Conservation (phyloP, 2,329 filamentous ascomycete genomes). For the Ceratocystis ficicola region DNA sequence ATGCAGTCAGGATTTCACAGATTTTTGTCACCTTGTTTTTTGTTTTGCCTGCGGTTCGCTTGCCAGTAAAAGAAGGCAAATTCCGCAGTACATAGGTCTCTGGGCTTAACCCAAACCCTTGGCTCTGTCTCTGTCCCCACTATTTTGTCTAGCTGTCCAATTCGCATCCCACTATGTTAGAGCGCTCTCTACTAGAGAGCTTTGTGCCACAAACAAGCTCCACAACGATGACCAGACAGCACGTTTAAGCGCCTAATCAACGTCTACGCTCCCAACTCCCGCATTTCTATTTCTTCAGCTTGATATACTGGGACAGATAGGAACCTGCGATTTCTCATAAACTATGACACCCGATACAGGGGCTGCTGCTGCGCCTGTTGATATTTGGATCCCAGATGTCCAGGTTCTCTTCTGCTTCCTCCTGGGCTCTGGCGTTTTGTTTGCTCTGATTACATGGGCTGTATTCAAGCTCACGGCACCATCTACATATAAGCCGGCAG, state of each 20-base stretch:
- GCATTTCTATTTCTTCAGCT: no score
- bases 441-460: slow-evolving; percentile 12
- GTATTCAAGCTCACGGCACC: slow-evolving; percentile 28
- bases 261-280: no score
- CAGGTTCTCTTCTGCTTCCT: slow-evolving; percentile 21
- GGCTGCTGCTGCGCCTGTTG: neutral
- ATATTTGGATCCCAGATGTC: slow-evolving; percentile 19
- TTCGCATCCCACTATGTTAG: neutral
- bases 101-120: neutral
- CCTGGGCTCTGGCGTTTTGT: slow-evolving; percentile 8
- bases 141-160: neutral
- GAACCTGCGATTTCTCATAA: neutral
- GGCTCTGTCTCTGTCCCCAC: neutral
- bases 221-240: neutral
- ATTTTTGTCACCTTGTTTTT: neutral
- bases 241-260: neutral
- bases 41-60: neutral
- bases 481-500: slow-evolving; percentile 30
- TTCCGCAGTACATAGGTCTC: neutral
- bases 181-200: neutral
- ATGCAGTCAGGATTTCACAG: neutral
- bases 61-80: no score
- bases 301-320: no score
- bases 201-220: neutral
- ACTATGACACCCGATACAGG: neutral